Base-by-base conservation (phyloP, 371 early-diverging fungal species). In the Zychaea mexicana region DNA sequence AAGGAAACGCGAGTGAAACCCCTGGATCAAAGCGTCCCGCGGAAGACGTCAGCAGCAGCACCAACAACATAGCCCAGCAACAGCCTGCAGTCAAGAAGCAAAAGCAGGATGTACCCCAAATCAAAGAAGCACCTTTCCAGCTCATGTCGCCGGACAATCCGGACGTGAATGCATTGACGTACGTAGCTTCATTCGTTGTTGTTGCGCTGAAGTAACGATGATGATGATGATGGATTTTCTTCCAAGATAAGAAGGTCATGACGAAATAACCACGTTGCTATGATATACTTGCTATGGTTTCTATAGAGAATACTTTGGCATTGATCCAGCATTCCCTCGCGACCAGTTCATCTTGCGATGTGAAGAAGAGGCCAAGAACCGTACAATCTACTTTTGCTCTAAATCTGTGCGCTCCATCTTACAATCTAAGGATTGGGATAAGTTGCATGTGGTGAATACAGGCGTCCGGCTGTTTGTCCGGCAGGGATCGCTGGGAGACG, bases 371-470 rank as follows among this genome's bases (percentile, higher is more conserved):
- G 83, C 83, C 33, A 82, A 80, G 62, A 88, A 88, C 76, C 88
- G 88, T 42, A 90, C 88, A 12, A 71, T 96, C 7, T 95, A 95
- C 74, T 86, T 94, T 70, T 92, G 92, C 12, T 92, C 93, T 1
- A 73, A 81, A 15, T 73, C 91, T 13, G 91, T 95, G 63, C 91
- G 91, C 71, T 57, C 69, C 24, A 77, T 96, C 6, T 69, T 97
- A 57, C 73, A 77, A 62, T 85, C 92, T 4, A 69, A 79, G 2
- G 90, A 92, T 59, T 80, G 88, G 36, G 64, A 72, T 30, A 84
- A 88, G 27, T 80, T 96, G 58, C 90, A 93, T 73, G 79, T 91
- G 4, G 94, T 97, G 56, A 94, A 97, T 78, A 92, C 96, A 0
- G 97, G 97, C 33, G 90, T 97, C 52, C 83, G 88, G 56, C 71